Percentiles rank a stretch among this genome's conserved stretches.
Evolutionary conservation across 2,329 filamentous ascomycete genomes (phyloP).

Genomic region (Aureobasidium leucospermi): DNA sequence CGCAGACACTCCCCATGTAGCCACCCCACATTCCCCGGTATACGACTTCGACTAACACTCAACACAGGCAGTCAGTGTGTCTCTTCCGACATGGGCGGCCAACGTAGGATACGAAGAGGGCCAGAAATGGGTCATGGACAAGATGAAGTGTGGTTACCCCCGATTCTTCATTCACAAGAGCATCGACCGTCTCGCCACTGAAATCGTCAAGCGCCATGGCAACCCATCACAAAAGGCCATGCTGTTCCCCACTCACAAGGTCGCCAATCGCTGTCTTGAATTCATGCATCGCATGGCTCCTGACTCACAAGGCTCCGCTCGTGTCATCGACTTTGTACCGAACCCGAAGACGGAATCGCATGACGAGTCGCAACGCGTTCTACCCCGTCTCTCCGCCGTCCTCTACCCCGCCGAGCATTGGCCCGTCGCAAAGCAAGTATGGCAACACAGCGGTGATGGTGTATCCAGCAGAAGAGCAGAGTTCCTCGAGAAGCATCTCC

Average conservation of each 20-base stretch:
- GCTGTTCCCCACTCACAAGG: slow-evolving; percentile 67
- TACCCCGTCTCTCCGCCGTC: slow-evolving; percentile 46
- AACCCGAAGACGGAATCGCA: slow-evolving; percentile 48
- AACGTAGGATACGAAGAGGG: slow-evolving; percentile 95
- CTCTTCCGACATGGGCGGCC: slow-evolving; percentile 83
- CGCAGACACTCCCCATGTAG: slow-evolving; percentile 70
- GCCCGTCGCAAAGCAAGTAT: slow-evolving; percentile 79
- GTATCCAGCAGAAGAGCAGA: slow-evolving; percentile 86
- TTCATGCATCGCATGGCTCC: slow-evolving; percentile 62
- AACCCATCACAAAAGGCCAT: slow-evolving; percentile 56
- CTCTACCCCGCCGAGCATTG: slow-evolving; percentile 63
- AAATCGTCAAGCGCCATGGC: slow-evolving; percentile 60
- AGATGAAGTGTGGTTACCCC: slow-evolving; percentile 87
- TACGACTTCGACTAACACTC: slow-evolving; percentile 12
- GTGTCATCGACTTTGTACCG: slow-evolving; percentile 57
- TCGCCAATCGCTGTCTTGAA: slow-evolving; percentile 64
- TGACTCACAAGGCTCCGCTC: slow-evolving; percentile 42
- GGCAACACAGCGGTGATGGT: slow-evolving; percentile 93
- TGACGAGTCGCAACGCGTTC: slow-evolving; percentile 37
- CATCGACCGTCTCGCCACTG: slow-evolving; percentile 65
- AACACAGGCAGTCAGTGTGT: slow-evolving; percentile 83
- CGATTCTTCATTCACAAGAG: slow-evolving; percentile 87
- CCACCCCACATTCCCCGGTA: background rate
- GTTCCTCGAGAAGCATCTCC: slow-evolving; percentile 72
- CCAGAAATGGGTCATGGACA: slow-evolving; percentile 72